Base-by-base conservation (phyloP, 495 filamentous ascomycete genomes). In the Penicillium soppii region DNA sequence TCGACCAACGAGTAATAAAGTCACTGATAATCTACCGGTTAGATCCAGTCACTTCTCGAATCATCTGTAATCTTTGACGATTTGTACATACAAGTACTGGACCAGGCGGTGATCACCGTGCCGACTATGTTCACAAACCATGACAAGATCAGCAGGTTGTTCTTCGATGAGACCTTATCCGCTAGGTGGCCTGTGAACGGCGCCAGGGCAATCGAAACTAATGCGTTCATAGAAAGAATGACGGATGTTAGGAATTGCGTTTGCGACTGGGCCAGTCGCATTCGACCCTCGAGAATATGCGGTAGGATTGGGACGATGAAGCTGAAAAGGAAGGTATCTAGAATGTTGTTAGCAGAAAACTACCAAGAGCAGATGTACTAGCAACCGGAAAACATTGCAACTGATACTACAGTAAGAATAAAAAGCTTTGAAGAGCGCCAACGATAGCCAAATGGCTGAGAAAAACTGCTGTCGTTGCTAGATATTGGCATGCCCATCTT, bases 271-370 rank as follows among this genome's bases (percentile, higher is more conserved):
- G 47, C 38, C 16, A 53, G 15, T 19, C 52, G 33, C 30, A 66
- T 30, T 19, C 62, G 62, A n/a, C 33, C 41, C 36, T 61, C 56
- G 4, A 66, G 53, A 50, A 66, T 62, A 23, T 58, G 53, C 12
- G 42, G 53, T 4, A 66, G 44, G 13, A 66, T 63, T 7, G 62
- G 62, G n/a, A 63, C 59, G n/a, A 63, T 19, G 39, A 58, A 66
- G 19, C 59, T 50, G 42, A 58, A 66, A 16, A 66, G 62, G 12
- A 66, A 58, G 2, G 47, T 59, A 48, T 61, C 56, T 59, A 17
- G 17, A 2, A 7, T 10, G 30, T 27, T 30, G 32, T 30, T 22
- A 35, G 44, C 27, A n/a, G n/a, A n/a, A n/a, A 7, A 17, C 9
- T 25, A 19, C 7, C 43, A 32, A 15, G 16, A 27, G n/a, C 20